Evolutionary conservation across 2,329 filamentous ascomycete genomes (phyloP).

Genomic region (Exophiala alcalophila): DNA sequence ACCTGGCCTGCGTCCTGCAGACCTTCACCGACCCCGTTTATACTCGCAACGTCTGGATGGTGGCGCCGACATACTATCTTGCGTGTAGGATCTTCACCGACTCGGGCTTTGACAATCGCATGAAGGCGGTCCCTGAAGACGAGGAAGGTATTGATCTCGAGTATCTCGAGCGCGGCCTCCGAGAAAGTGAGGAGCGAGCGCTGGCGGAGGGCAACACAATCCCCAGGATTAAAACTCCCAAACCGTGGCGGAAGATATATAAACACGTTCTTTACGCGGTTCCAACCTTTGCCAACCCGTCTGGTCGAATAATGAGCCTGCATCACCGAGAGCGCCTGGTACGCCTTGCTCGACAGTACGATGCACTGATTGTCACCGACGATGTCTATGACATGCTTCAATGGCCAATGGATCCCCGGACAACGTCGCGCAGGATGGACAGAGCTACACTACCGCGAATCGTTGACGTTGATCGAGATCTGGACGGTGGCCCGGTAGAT

Average conservation of each 20-base stretch:
- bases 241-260: slow-evolving; percentile 71
- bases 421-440: slow-evolving; percentile 30
- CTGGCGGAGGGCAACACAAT: slow-evolving; percentile 37
- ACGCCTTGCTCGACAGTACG: slow-evolving; percentile 69
- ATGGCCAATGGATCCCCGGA: slow-evolving; percentile 56
- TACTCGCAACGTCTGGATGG: slow-evolving; percentile 74
- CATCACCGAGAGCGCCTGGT: slow-evolving; percentile 66
- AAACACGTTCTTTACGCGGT: slow-evolving; percentile 85
- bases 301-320: slow-evolving; percentile 75
- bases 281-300: slow-evolving; percentile 86
- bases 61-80: slow-evolving; percentile 80
- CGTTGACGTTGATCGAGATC: slow-evolving; percentile 70
- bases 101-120: slow-evolving; percentile 64
- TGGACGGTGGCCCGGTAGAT: slow-evolving; percentile 59
- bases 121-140: slow-evolving; percentile 73
- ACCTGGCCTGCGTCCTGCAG: slow-evolving; percentile 70
- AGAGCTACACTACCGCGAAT: slow-evolving; percentile 63
- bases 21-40: slow-evolving; percentile 76
- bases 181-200: slow-evolving; percentile 49
- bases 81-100: slow-evolving; percentile 83
- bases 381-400: slow-evolving; percentile 94
- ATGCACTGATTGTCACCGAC: slow-evolving; percentile 81
- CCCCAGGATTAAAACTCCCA: slow-evolving; percentile 56
- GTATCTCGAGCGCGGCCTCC: slow-evolving; percentile 53
- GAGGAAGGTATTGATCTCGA: slow-evolving; percentile 71